These are phyloP conservation scores for Epichloe festucae DNA, from an alignment of 2,329 filamentous ascomycete species.

Conservation along the genomic window DNA sequence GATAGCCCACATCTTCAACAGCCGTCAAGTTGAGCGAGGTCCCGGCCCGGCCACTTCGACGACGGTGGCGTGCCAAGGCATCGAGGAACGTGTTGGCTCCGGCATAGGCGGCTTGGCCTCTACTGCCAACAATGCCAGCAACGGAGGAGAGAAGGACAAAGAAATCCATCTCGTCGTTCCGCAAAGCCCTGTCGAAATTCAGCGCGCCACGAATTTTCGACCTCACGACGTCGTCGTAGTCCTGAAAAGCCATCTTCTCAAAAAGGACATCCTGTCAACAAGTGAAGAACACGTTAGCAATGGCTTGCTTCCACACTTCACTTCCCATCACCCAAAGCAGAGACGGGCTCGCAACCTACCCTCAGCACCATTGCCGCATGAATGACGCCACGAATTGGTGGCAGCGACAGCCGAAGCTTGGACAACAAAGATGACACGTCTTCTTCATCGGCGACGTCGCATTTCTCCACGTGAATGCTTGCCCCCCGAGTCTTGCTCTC, in stretches of 20 bases:
- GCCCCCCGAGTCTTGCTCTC: conserved; percentile 25
- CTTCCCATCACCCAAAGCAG: no score
- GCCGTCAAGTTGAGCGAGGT: conserved; percentile 39
- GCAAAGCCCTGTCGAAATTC: conserved; percentile 38
- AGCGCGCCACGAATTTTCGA: conserved; percentile 40
- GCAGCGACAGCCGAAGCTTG: conserved; percentile 13
- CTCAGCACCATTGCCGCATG: conserved; percentile 32
- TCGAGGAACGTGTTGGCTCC: conserved; percentile 34
- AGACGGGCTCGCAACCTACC: conserved; percentile 8
- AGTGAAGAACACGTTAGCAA: not conserved
- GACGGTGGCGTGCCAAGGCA: conserved; percentile 22
- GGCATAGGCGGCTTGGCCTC: conserved; percentile 39
- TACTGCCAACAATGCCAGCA: conserved; percentile 36
- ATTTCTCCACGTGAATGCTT: conserved; percentile 30
- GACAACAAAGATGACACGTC: conserved; percentile 15
- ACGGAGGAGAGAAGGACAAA: conserved; percentile 42
- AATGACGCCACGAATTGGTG: conserved; percentile 30
- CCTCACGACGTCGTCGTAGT: conserved; percentile 34
- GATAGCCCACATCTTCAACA: conserved; percentile 36
- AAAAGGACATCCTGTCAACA: conserved; percentile 30
- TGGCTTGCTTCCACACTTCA: no score
- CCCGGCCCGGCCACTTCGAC: conserved; percentile 26
- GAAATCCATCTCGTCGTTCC: conserved; percentile 31
- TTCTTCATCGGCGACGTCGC: conserved; percentile 32
- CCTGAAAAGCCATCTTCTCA: conserved; percentile 37